These are phyloP conservation scores for Claviceps humidiphila DNA, from an alignment of 2,329 filamentous ascomycete species.

Conservation along the genomic window DNA sequence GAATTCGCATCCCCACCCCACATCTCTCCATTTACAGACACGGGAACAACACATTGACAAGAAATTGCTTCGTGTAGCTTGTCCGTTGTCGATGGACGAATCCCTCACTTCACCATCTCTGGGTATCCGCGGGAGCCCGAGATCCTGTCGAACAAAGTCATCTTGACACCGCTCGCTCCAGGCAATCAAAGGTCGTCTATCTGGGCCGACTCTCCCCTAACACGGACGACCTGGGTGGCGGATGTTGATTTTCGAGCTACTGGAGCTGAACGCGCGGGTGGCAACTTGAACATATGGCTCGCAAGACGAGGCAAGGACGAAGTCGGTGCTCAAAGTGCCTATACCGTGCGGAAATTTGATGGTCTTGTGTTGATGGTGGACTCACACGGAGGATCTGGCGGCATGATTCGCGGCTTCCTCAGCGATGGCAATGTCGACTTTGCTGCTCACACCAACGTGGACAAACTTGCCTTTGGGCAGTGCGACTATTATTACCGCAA, in stretches of 20 bases:
- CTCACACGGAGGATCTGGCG: slow-evolving; percentile 61
- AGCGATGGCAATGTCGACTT: slow-evolving; percentile 83
- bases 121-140: slow-evolving; percentile 44
- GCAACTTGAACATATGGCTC: slow-evolving; percentile 92
- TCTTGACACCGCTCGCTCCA: slow-evolving; percentile 78
- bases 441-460: slow-evolving; percentile 60
- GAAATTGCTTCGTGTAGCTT: not conserved
- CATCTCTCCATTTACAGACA: not conserved
- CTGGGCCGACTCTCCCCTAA: slow-evolving; percentile 57
- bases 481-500: slow-evolving; percentile 89
- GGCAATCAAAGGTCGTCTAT: slow-evolving; percentile 74
- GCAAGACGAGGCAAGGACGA: slow-evolving; percentile 51
- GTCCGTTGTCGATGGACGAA: slow-evolving; percentile 16
- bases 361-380: slow-evolving; percentile 83
- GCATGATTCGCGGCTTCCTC: slow-evolving; percentile 80
- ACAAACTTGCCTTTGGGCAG: slow-evolving; percentile 82
- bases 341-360: slow-evolving; percentile 75
- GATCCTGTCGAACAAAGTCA: slow-evolving; percentile 74
- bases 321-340: slow-evolving; percentile 64
- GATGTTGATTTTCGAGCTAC: slow-evolving; percentile 81
- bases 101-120: slow-evolving; percentile 42
- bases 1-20: slow-evolving; percentile 6
- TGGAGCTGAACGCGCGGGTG: slow-evolving; percentile 71
- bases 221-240: slow-evolving; percentile 60
- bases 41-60: not conserved